A percentile compares a stretch with the other conserved stretches of the same genome.
Evolutionary conservation across 2,329 filamentous ascomycete species (phyloP).

Genomic region (Cytospora schulzeri): DNA sequence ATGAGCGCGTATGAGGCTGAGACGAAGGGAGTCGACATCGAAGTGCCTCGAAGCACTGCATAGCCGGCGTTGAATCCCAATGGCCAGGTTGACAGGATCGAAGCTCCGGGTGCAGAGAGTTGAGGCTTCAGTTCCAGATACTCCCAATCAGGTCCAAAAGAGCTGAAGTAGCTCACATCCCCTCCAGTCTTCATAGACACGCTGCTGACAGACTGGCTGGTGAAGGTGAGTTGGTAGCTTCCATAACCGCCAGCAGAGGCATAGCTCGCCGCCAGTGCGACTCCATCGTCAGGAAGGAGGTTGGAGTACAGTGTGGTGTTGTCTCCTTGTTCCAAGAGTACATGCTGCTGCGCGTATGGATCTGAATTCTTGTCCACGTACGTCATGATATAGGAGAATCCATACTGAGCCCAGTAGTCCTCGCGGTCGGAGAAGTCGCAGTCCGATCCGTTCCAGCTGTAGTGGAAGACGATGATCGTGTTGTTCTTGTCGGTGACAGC

Average conservation of each 20-base stretch:
- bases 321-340: constrained; percentile 28
- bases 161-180: constrained; percentile 32
- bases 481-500: constrained; percentile 27
- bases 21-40: constrained; percentile 41
- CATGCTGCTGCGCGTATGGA: constrained; percentile 29
- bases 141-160: constrained; percentile 31
- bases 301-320: constrained; percentile 15
- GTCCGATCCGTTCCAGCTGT: constrained; percentile 1
- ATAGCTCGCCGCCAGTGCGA: constrained; percentile 17
- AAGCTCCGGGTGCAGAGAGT: constrained; percentile 39
- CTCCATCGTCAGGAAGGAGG: constrained; percentile 14
- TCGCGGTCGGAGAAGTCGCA: constrained; percentile 5
- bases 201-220: constrained; percentile 28
- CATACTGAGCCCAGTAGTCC: constrained; percentile 6
- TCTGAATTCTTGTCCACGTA: constrained; percentile 13
- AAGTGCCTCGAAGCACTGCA: constrained; percentile 40
- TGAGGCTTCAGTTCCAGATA: constrained; percentile 36
- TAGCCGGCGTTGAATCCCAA: constrained; percentile 36
- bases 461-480: constrained; percentile 23
- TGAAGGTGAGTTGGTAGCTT: constrained; percentile 30
- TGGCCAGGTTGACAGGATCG: constrained; percentile 40
- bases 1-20: constrained; percentile 40
- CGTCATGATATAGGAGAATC: constrained; percentile 28
- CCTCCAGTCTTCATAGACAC: constrained; percentile 26
- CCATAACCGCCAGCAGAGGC: constrained; percentile 19